phyloP scores from a whole-genome alignment of 257 asterid species.

The Orobanche coerulescens region DNA sequence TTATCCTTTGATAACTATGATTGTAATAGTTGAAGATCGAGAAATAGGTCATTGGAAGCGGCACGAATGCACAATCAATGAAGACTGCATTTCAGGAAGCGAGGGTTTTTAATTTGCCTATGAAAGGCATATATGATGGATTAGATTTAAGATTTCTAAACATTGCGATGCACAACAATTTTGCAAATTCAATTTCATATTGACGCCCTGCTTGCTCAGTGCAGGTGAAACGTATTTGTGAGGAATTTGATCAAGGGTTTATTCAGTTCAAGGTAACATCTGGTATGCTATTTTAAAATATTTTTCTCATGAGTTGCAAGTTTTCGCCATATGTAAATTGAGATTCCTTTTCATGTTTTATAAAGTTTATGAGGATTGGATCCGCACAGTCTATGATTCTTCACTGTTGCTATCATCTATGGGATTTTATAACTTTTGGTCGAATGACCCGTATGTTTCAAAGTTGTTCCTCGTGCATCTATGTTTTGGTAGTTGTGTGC shows the following conservation, averaged over 20 bases:
- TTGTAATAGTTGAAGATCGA: background rate
- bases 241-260: conserved; percentile 63
- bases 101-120: background rate
- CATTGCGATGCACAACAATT: background rate
- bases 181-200: background rate
- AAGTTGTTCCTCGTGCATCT: background rate
- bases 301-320: conserved; percentile 7
- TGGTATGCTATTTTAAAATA: conserved; percentile 58
- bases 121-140: background rate
- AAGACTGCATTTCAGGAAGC: background rate
- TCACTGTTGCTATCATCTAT: background rate
- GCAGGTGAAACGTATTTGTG: conserved; percentile 62
- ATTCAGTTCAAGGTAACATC: conserved; percentile 69
- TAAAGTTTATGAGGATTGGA: background rate
- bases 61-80: background rate
- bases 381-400: background rate
- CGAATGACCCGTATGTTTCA: background rate
- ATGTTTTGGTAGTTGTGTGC: conserved; percentile 14
- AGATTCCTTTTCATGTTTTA: conserved; percentile 13
- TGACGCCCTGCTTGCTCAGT: conserved; percentile 17
- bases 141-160: background rate
- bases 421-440: background rate
- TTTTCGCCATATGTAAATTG: background rate
- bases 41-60: background rate
- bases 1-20: no score